Evolutionary conservation across 805 yeast species (phyloP).

Genomic region (Starmerella apis): DNA sequence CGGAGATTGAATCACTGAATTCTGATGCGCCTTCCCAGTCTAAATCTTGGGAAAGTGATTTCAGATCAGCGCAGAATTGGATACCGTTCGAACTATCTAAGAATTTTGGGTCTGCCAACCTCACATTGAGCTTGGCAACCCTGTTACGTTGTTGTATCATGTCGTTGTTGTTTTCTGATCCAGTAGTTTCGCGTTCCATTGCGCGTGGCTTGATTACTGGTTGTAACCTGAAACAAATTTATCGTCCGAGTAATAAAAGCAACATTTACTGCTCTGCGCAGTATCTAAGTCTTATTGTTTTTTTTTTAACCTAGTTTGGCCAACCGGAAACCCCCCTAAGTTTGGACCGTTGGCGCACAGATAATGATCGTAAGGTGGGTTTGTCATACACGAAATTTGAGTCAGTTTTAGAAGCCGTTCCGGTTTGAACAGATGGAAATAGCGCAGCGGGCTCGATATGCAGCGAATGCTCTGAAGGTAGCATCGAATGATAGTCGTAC

Average conservation of each 20-base stretch:
- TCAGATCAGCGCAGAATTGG: not conserved
- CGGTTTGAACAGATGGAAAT: constrained; percentile 35
- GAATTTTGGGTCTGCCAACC: not conserved
- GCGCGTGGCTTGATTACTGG: no score
- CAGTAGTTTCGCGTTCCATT: no score
- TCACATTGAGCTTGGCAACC: not conserved
- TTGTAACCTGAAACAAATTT: not conserved
- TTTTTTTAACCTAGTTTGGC: not conserved
- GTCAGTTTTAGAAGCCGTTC: not conserved
- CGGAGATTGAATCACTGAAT: not conserved
- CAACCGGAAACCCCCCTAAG: no score
- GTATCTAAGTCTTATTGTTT: not conserved
- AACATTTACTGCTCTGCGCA: not conserved
- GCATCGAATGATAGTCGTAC: constrained; percentile 64
- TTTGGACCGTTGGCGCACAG: not conserved
- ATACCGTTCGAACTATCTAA: not conserved
- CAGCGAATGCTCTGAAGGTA: constrained; percentile 75
- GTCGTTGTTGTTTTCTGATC: no score
- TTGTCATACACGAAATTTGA: constrained; percentile 3
- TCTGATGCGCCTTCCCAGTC: not conserved
- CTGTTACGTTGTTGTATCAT: no score
- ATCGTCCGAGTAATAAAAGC: not conserved
- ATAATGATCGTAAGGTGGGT: not conserved
- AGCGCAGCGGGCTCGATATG: constrained; percentile 70
- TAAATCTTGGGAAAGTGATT: not conserved